phyloP scores from a whole-genome alignment of 331 rosid genomes.

The Acacia pycnantha region DNA sequence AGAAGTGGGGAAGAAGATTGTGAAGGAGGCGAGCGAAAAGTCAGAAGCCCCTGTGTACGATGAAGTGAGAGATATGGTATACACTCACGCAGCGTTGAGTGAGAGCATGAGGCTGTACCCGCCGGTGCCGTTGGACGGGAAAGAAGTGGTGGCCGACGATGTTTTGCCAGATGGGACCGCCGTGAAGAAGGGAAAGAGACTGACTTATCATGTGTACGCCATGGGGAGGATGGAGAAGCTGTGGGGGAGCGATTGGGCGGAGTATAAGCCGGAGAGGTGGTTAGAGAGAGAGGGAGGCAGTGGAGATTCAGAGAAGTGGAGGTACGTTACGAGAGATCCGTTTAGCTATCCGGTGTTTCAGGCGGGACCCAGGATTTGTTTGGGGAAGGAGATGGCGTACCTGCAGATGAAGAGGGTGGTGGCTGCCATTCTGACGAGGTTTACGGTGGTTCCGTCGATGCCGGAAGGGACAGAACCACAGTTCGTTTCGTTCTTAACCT shows the following conservation, averaged over 20 bases:
- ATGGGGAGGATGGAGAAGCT: background rate
- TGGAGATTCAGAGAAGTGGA: constrained; percentile 12
- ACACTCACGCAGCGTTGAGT: background rate
- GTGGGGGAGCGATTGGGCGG: background rate
- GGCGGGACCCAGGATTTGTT: constrained; percentile 36
- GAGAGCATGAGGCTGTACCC: background rate
- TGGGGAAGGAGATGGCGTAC: constrained; percentile 41
- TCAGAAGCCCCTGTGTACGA: background rate
- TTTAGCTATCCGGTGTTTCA: constrained; percentile 37
- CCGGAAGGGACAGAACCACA: constrained; percentile 1
- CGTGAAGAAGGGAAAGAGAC: background rate
- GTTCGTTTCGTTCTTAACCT: constrained; percentile 14
- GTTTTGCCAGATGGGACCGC: background rate
- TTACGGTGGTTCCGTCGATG: constrained; percentile 31
- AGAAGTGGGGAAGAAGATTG: background rate
- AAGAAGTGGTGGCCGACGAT: background rate
- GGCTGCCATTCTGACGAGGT: constrained; percentile 22
- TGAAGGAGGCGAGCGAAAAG: background rate
- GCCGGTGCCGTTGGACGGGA: background rate
- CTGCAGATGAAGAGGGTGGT: constrained; percentile 41
- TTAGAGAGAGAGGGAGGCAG: background rate
- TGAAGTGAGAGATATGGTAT: background rate
- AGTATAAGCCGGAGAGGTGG: background rate
- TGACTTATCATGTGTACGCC: background rate
- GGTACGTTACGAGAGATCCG: constrained; percentile 27